Evolutionary conservation across 805 yeast species (phyloP), one percentile per base, ranked within the genome.

Genomic region (Lipomyces mesembrius): DNA sequence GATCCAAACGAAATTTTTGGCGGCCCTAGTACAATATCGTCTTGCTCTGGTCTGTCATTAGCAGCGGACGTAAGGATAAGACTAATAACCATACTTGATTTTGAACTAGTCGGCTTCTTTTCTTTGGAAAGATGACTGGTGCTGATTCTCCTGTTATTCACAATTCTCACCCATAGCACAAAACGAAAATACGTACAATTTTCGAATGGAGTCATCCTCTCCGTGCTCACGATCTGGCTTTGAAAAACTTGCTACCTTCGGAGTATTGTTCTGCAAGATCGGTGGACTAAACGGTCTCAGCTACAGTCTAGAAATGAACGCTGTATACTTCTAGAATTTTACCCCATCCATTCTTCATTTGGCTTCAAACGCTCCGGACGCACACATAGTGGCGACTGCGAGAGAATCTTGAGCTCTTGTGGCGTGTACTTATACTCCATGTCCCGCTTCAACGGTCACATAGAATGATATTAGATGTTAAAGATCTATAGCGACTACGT

Each of bases 1-100:
- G 55, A 37, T 12, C 66, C 70, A 34, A 68, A 68, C 2, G 71
- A 68, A 8, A 68, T 68, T 32, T 68, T 68, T 3, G 71, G 71
- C 2, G 71, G 71, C n/a, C 71, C 67, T 3, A 68, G 56, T 14
- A 68, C 58, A 9, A 68, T 68, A 25, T 62, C 64, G 22, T 59
- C 63, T 11, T 56, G 25, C 59, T 57, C 64, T 61, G 55, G 12
- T 60, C n/a, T 9, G 3, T 9, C 29, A 34, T 52, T 22, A 52
- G 9, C 55, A 5, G 7, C 17, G 22, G 49, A 32, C 25, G 5
- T 4, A 11, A 11, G 2, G 14, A 29, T 25, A 6, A 56, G 8
- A 7, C 34, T 12, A 20, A 5, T 25, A 56, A 7, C 6, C 59
- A 9, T 29, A 56, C 59, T 56, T 39, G 59, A 56, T n/a, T 32